Conservation (phyloP, 2,329 filamentous ascomycete genomes). For the Lecanicillium sp. region DNA sequence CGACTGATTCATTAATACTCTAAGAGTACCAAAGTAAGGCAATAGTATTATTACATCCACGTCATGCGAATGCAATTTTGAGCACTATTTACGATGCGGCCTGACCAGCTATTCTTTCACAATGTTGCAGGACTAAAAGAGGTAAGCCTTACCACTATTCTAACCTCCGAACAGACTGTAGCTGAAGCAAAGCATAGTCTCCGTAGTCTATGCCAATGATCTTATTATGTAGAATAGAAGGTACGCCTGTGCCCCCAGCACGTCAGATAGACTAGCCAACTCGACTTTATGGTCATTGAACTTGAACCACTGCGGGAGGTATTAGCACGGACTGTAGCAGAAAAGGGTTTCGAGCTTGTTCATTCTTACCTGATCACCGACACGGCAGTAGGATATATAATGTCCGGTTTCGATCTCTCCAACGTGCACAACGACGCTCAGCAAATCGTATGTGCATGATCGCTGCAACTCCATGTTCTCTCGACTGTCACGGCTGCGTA, state of each 20-base stretch:
- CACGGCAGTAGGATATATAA: conserved; percentile 81
- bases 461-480: conserved; percentile 50
- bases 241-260: conserved; percentile 80
- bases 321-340: conserved; percentile 5
- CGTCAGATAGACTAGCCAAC: conserved; percentile 72
- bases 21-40: no score
- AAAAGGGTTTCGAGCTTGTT: no score
- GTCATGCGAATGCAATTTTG: no score
- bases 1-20: no score
- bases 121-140: no score
- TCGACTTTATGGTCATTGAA: conserved; percentile 95
- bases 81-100: no score
- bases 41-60: no score
- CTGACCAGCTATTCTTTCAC: no score
- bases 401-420: conserved; percentile 90
- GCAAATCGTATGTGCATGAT: conserved; percentile 74
- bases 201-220: conserved; percentile 36
- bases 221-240: conserved; percentile 78
- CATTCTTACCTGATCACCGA: conserved; percentile 53
- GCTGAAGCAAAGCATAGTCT: no score
- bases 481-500: conserved; percentile 39
- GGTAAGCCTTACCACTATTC: no score
- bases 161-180: no score
- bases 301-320: conserved; percentile 66
- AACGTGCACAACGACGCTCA: conserved; percentile 86